Conservation (phyloP, 192 early-diverging fungal species). For the Coemansia sp. region DNA sequence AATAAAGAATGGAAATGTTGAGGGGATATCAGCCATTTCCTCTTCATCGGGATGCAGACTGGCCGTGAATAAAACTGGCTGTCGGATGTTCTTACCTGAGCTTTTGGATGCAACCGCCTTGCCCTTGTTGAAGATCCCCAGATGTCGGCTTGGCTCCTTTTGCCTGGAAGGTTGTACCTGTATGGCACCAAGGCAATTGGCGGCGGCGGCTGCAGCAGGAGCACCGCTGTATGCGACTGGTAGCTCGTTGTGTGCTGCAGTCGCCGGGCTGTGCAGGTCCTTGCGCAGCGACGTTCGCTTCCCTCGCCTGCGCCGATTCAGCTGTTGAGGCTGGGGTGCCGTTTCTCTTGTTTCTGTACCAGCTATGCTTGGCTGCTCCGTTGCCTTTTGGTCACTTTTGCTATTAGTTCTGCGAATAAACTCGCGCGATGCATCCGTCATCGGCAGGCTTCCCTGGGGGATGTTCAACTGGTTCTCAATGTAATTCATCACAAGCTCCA, state of each 20-base stretch:
- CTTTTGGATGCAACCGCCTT: conserved; percentile 43
- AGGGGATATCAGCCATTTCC: not conserved
- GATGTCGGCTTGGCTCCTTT: conserved; percentile 9
- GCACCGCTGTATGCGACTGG: not conserved
- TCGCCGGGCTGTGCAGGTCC: conserved; percentile 18
- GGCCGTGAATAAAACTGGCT: not conserved
- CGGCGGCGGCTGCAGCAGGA: not conserved
- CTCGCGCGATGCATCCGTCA: conserved; percentile 10
- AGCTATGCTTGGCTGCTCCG: not conserved
- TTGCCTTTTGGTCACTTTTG: not conserved
- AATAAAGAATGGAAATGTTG: not conserved
- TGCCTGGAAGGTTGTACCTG: conserved; percentile 15
- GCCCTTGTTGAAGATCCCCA: conserved; percentile 52
- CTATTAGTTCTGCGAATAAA: conserved; percentile 2
- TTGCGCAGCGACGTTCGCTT: conserved; percentile 22
- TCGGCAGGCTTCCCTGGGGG: conserved; percentile 29
- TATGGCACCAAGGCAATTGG: conserved; percentile 20
- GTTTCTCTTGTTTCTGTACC: not conserved
- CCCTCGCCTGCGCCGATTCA: conserved; percentile 11
- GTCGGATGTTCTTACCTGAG: conserved; percentile 25
- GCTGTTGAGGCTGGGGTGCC: not conserved
- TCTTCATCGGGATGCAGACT: not conserved
- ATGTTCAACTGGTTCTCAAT: conserved; percentile 32
- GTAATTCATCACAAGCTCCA: conserved; percentile 33
- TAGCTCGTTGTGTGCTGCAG: conserved; percentile 1